phyloP scores from a whole-genome alignment of 176 grass and related monocot genomes.

The Chloris gayana region DNA sequence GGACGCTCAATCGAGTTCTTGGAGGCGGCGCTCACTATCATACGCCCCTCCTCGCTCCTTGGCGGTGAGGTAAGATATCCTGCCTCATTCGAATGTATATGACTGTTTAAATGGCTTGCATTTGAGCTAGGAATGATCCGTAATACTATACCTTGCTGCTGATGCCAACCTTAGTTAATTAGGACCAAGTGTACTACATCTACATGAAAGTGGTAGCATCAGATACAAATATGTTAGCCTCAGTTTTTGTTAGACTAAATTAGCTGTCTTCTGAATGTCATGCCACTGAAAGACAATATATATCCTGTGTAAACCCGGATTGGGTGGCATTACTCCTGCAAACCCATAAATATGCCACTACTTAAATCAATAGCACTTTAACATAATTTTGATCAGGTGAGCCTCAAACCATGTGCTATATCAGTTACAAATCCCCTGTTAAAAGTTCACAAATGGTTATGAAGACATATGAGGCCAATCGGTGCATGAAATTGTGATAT shows the following conservation, averaged over 20 bases:
- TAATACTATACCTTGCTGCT: too few species aligned
- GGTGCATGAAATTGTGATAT: neutral
- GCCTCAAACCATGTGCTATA: conserved; percentile 4
- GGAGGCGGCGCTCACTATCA: conserved; percentile 80
- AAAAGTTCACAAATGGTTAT: conserved; percentile 18
- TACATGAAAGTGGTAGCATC: neutral
- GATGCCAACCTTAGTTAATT: too few species aligned
- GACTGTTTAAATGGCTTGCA: neutral
- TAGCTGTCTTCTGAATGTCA: conserved; percentile 4
- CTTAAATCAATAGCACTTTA: neutral
- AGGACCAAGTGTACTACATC: too few species aligned
- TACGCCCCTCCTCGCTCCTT: conserved; percentile 72
- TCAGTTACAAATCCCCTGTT: neutral
- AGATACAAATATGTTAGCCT: neutral
- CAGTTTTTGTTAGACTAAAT: neutral
- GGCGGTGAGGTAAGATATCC: conserved; percentile 78
- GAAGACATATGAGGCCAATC: conserved; percentile 1
- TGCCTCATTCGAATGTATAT: neutral
- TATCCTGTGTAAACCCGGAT: neutral
- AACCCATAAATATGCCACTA: neutral
- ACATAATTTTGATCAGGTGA: neutral
- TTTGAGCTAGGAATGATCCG: neutral
- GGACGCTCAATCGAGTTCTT: conserved; percentile 87
- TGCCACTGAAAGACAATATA: neutral
- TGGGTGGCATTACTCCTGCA: neutral